phyloP scores from a whole-genome alignment of 257 asterid species.

The Paulownia fortunei region DNA sequence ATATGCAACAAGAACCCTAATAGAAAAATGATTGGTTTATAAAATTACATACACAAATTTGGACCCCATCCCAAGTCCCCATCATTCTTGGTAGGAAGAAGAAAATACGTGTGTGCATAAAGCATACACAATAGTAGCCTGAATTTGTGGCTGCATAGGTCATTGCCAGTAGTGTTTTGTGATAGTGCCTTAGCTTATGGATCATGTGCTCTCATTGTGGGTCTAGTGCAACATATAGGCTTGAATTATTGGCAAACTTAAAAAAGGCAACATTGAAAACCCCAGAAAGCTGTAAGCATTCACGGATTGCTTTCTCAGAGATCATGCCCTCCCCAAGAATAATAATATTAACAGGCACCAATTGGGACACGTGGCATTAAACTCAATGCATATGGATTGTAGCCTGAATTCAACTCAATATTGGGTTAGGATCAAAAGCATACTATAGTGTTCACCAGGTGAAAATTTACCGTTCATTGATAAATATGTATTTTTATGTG shows the following conservation, averaged over 20 bases:
- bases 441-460: too few relatives aligned
- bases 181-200: background rate
- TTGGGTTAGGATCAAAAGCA: too few relatives aligned
- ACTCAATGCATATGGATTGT: too few relatives aligned
- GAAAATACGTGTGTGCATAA: slow-evolving; percentile 24
- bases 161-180: slow-evolving; percentile 22
- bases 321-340: slow-evolving; percentile 6
- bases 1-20: too few relatives aligned
- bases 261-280: slow-evolving; percentile 9
- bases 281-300: slow-evolving; percentile 9
- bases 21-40: background rate
- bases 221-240: slow-evolving; percentile 7
- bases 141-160: slow-evolving; percentile 20
- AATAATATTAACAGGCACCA: too few relatives aligned
- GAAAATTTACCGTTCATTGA: too few relatives aligned
- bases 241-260: slow-evolving; percentile 32
- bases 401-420: too few relatives aligned
- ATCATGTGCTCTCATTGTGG: slow-evolving; percentile 31
- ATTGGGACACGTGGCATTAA: too few relatives aligned
- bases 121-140: slow-evolving; percentile 22
- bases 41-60: background rate
- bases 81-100: slow-evolving; percentile 18
- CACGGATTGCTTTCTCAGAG: slow-evolving; percentile 22
- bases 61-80: background rate
- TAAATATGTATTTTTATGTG: too few relatives aligned